Evolutionary conservation across 108 stramenopile species (phyloP).

Genomic region (Seminavis robusta): DNA sequence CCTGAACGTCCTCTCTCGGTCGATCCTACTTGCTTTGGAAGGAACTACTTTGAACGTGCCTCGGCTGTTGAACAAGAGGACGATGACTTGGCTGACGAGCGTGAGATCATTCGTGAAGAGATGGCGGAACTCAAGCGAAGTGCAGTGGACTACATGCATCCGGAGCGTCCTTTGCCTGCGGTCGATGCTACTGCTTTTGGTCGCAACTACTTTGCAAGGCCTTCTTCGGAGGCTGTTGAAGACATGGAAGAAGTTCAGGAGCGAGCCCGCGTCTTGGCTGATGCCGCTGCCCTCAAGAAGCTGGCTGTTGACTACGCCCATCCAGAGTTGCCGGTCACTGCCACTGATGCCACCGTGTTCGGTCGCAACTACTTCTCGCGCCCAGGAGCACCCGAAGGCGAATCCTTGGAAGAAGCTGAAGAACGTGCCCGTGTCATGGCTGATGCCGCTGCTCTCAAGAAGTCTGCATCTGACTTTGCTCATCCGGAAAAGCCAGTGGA

Average conservation of each 20-base stretch:
- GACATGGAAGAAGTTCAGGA: constrained; percentile 36
- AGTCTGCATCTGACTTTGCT: constrained; percentile 49
- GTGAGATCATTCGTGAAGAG: constrained; percentile 51
- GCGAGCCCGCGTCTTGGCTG: constrained; percentile 40
- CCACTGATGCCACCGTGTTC: constrained; percentile 22
- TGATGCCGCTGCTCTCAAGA: constrained; percentile 47
- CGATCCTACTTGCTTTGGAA: constrained; percentile 38
- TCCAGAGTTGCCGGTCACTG: constrained; percentile 24
- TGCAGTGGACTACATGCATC: constrained; percentile 40
- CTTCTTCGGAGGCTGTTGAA: constrained; percentile 19
- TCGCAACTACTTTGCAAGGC: constrained; percentile 68
- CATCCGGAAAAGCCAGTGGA: constrained; percentile 58
- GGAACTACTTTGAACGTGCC: constrained; percentile 57
- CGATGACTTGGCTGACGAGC: constrained; percentile 37
- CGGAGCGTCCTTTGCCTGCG: constrained; percentile 24
- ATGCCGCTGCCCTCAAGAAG: constrained; percentile 28
- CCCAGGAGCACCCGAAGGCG: constrained; percentile 49
- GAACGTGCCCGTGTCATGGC: constrained; percentile 53
- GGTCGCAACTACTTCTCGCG: constrained; percentile 70
- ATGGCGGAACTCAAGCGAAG: constrained; percentile 36
- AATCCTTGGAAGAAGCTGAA: constrained; percentile 39
- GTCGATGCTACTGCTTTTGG: constrained; percentile 36
- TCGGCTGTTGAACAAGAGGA: constrained; percentile 42
- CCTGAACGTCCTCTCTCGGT: constrained; percentile 30
- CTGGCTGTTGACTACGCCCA: constrained; percentile 29